Base-by-base conservation (phyloP, 257 asterid genomes). In the Thymus quinquecostatus region DNA sequence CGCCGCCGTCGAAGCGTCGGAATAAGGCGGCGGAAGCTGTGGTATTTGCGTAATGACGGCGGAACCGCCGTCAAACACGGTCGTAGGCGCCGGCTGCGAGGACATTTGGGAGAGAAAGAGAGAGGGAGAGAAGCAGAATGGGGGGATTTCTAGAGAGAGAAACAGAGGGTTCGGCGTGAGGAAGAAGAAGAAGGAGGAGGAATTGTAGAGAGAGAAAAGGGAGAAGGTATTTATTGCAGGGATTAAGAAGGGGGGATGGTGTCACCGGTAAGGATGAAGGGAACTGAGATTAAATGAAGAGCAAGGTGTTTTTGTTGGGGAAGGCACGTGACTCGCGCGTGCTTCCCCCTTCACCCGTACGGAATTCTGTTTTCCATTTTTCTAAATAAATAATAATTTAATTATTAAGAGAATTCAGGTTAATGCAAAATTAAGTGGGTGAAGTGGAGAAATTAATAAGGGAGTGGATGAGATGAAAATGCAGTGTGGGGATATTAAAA, bases 261-360 rank as follows among this genome's bases (percentile, higher is more conserved):
- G 12, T 44, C 75, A 66, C 67, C 64, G 79, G 77, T 59, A 76
- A 65, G 74, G 74, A 21, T 75, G 53, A 68, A 64, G 78, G 78
- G 80, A 73, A 66, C 3, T 50, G 58, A 79, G 57, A 59, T 70
- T 21, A 64, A 59, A 54, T 59, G 66, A 48, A 66, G 63, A 72
- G 70, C 38, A 61, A 73, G 68, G 77, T 73, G 80, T 13, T 69
- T 67, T 54, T 13, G 80, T 73, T 71, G 40, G 62, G 47, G 47
- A 10, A 2, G 75, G 3, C 87, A 82, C 83, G 82, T 67, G 83
- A 73, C 11, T 13, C 40, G 77, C 82, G 74, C 82, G 84, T 76
- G 84, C 6, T 21, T 21, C 21, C 21, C 21, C 21, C 21, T 21
- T 21, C 21, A 21, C 21, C 11, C 8, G 70, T 70, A 64, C 76